A percentile compares a stretch with the other conserved stretches of the same genome.
phyloP scores from a whole-genome alignment of 1,284 basidiomycete genomes.

The Sporisorium reilianum region DNA sequence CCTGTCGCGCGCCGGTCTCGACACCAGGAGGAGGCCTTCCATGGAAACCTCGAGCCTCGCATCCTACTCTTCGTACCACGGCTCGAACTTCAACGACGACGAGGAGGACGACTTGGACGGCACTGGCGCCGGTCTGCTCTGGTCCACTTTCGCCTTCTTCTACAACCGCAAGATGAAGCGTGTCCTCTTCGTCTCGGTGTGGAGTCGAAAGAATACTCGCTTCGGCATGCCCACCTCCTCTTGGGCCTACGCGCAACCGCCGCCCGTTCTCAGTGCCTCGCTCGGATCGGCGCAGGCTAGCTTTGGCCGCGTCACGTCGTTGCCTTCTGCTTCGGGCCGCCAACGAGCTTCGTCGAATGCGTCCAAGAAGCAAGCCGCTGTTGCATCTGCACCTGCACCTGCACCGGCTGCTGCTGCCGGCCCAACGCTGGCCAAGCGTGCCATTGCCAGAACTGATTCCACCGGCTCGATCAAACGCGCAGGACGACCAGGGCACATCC shows the following conservation, averaged over 20 bases:
- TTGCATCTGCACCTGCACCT: constrained; percentile 22
- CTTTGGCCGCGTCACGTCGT: constrained; percentile 16
- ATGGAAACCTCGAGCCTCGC: constrained; percentile 36
- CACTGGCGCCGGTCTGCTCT: constrained; percentile 82
- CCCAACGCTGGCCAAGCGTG: constrained; percentile 57
- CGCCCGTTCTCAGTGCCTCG: constrained; percentile 44
- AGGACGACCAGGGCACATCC: constrained; percentile 33
- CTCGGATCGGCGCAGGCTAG: constrained; percentile 37
- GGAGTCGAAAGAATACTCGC: constrained; percentile 79
- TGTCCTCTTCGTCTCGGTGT: constrained; percentile 90
- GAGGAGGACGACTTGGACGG: constrained; percentile 75
- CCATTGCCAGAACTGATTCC: constrained; percentile 50
- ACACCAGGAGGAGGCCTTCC: constrained; percentile 20
- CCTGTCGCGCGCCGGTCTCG: constrained; percentile 26
- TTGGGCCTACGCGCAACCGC: constrained; percentile 42
- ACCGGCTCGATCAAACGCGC: constrained; percentile 42
- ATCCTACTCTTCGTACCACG: constrained; percentile 32
- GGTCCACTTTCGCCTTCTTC: constrained; percentile 99
- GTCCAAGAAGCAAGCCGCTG: constrained; percentile 23
- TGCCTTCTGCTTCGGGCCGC: constrained; percentile 13
- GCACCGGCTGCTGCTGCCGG: constrained; percentile 27
- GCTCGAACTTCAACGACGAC: constrained; percentile 41
- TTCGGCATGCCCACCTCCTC: constrained; percentile 43
- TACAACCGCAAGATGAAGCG: constrained; percentile 90
- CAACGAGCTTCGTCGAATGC: constrained; percentile 25